Base-by-base conservation (phyloP, 2,329 filamentous ascomycete genomes). In the Setomelanomma holmii region DNA sequence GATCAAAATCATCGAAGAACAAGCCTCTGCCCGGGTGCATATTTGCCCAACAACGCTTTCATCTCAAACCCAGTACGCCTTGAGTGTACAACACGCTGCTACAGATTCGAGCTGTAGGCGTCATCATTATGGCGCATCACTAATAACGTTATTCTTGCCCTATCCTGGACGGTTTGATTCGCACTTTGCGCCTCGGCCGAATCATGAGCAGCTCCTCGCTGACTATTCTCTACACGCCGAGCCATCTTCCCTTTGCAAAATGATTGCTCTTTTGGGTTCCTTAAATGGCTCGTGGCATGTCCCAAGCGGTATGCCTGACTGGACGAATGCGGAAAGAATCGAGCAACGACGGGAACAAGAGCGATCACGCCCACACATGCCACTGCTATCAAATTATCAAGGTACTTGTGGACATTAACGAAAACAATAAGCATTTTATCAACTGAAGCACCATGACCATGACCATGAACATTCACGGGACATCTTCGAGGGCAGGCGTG, bases 151-250 rank as follows among this genome's bases (percentile, higher is more conserved):
- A 58, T 60, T 54, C 36, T 38, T 41, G 45, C 53, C 42, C 20
- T 14, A 44, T 55, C 40, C 22, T 45, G 40, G 44, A 40, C 40
- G 39, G 40, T 44, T 35, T 45, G n/a, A 42, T 44, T 35, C 47
- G n/a, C 45, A 24, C 24, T 11, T 40, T 49, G 53, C 35, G 38
- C 53, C 52, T 69, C 66, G 66, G 67, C 67, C 67, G 65, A 69
- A 50, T 30, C 17, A 40, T 38, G 33, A 47, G 39, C 36, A 23
- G 14, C 39, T 43, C 17, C 42, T 45, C 48, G 53, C 45, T 55
- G 44, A 54, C 50, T 50, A 48, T 40, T 44, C 17, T 40, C 40
- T 44, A 45, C 54, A 52, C 51, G 35, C 59, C 60, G 55, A 63
- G 33, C 43, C 39, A 49, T 58, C 56, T 56, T 44, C 44, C 45